Conservation (phyloP, 2,329 filamentous ascomycete genomes). For the Dothistroma septosporum region DNA sequence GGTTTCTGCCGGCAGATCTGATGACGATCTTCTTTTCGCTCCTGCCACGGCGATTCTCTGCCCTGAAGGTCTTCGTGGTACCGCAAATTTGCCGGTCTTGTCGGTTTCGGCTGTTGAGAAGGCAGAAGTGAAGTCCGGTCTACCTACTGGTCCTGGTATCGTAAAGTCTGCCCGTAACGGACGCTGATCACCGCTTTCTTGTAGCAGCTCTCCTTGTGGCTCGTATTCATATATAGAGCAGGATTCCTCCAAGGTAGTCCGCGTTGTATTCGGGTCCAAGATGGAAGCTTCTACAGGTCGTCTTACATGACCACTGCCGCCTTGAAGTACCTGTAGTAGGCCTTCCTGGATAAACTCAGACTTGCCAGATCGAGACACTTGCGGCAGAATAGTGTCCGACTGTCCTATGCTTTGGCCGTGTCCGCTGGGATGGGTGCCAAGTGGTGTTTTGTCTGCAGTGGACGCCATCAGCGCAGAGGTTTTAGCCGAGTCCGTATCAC, state of each 20-base stretch:
- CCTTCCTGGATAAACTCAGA: conserved; percentile 5
- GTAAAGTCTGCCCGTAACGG: conserved; percentile 34
- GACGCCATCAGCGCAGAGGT: conserved; percentile 4
- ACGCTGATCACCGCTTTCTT: conserved; percentile 36
- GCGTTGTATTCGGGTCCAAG: conserved; percentile 40
- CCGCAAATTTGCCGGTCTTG: conserved; percentile 12
- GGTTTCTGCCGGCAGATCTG: conserved; percentile 8
- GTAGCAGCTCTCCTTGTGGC: conserved; percentile 44
- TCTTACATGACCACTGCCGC: conserved; percentile 5
- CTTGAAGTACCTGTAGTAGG: conserved; percentile 9
- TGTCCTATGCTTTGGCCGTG: conserved; percentile 2
- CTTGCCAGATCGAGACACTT: neutral
- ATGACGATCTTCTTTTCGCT: conserved; percentile 24
- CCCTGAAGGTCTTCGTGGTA: conserved; percentile 12
- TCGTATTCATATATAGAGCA: conserved; percentile 36
- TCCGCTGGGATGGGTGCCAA: neutral
- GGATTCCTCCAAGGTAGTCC: conserved; percentile 29
- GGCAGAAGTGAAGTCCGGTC: conserved; percentile 8
- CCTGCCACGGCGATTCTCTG: conserved; percentile 8
- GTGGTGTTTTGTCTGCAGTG: conserved; percentile 1
- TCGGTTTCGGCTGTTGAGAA: conserved; percentile 11
- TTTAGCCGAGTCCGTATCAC: neutral
- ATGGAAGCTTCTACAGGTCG: conserved; percentile 17
- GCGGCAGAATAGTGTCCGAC: neutral
- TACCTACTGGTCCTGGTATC: conserved; percentile 32